These are phyloP conservation scores for Sarocladiaceae sp. DNA, from an alignment of 2,329 filamentous ascomycete species.

Conservation along the genomic window DNA sequence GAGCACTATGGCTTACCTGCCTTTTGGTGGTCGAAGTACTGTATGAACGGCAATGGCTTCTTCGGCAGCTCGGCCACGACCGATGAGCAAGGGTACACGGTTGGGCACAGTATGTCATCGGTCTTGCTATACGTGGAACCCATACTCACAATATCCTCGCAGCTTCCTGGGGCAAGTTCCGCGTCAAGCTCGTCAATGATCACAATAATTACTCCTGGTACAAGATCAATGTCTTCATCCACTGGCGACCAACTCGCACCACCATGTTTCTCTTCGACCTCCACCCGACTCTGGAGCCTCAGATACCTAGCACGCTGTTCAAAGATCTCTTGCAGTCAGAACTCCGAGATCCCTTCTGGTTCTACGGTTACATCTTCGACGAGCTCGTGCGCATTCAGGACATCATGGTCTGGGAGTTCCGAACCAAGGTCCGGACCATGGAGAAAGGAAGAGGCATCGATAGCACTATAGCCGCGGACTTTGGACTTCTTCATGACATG, in stretches of 20 bases:
- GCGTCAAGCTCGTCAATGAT: slow-evolving; percentile 20
- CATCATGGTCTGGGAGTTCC: slow-evolving; percentile 31
- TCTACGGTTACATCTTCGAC: slow-evolving; percentile 23
- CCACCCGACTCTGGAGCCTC: background rate
- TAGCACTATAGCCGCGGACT: slow-evolving; percentile 20
- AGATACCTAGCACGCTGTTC: slow-evolving; percentile 7
- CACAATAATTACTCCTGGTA: slow-evolving; percentile 24
- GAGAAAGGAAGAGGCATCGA: slow-evolving; percentile 20
- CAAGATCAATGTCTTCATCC: slow-evolving; percentile 28
- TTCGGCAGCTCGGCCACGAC: slow-evolving; percentile 25
- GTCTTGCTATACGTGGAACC: background rate
- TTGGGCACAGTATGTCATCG: slow-evolving; percentile 17
- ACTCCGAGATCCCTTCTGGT: slow-evolving; percentile 28
- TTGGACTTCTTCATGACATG: slow-evolving; percentile 31
- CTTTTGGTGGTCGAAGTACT: slow-evolving; percentile 29
- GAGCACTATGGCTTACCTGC: slow-evolving; percentile 22
- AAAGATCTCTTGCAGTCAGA: slow-evolving; percentile 8
- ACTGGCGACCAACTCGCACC: slow-evolving; percentile 16
- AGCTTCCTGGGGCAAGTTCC: slow-evolving; percentile 26
- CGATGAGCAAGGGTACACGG: slow-evolving; percentile 10
- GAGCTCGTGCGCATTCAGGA: slow-evolving; percentile 27
- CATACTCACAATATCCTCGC: background rate
- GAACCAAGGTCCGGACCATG: slow-evolving; percentile 25
- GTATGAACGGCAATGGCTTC: slow-evolving; percentile 30
- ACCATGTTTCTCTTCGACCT: slow-evolving; percentile 26